phyloP scores from a whole-genome alignment of 169 alveolate genomes.

The Plasmodium relictum region DNA sequence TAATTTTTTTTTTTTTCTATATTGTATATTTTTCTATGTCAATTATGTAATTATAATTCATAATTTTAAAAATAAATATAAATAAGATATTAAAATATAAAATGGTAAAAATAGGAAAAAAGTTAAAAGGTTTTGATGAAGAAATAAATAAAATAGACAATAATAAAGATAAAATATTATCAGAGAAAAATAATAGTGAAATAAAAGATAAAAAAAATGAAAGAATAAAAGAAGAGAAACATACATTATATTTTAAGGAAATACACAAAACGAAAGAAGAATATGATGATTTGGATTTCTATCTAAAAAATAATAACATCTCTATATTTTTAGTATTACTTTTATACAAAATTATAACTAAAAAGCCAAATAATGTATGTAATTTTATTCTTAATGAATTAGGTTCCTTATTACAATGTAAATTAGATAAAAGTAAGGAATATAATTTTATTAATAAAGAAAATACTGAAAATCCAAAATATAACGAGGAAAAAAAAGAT shows the following conservation, averaged over 20 bases:
- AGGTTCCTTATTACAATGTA: conserved; percentile 1
- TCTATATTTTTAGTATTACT: conserved; percentile 37
- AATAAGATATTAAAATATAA: neutral
- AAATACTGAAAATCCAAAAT: neutral
- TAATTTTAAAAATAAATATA: too few relatives aligned
- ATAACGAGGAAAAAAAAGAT: neutral
- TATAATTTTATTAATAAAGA: neutral
- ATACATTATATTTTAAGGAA: neutral
- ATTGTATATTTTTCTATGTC: neutral
- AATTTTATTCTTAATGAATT: conserved; percentile 40
- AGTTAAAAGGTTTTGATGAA: conserved; percentile 52
- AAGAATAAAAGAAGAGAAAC: neutral
- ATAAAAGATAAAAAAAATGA: neutral
- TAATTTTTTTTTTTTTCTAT: neutral
- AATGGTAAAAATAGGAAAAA: conserved; percentile 65
- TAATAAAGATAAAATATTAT: conserved; percentile 15
- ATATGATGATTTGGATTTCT: conserved; percentile 18
- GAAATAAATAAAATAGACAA: conserved; percentile 25
- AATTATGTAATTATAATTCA: too few relatives aligned
- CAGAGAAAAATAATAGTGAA: conserved; percentile 3
- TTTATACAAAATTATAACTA: conserved; percentile 44
- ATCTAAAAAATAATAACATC: conserved; percentile 14
- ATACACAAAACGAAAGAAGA: neutral
- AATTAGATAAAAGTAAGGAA: neutral
- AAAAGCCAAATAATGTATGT: conserved; percentile 32